Evolutionary conservation across 108 stramenopile genomes (phyloP).

Genomic region (Skeletonema costatum): DNA sequence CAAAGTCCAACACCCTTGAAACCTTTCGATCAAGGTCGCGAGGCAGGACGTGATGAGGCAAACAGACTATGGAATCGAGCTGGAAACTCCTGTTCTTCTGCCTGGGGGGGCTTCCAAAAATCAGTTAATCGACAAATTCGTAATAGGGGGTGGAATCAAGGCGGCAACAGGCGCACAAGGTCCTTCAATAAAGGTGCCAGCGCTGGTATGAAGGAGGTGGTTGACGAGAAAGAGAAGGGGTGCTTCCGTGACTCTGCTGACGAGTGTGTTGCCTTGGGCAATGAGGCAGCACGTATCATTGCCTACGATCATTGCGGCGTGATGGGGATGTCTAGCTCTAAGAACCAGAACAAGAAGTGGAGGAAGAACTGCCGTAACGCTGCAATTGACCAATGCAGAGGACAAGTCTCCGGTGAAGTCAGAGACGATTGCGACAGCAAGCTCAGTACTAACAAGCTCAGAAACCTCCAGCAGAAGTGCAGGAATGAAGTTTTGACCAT

Average conservation of each 20-base stretch:
- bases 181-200: no score
- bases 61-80: not conserved
- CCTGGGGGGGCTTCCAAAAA: not conserved
- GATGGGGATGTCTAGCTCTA: no score
- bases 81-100: not conserved
- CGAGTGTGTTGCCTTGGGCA: conserved; percentile 13
- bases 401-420: not conserved
- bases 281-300: conserved; percentile 6
- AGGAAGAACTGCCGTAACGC: conserved; percentile 13
- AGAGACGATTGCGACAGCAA: not conserved
- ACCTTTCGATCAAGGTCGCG: not conserved
- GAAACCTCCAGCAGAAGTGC: not conserved
- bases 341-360: not conserved
- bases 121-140: no score
- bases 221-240: no score
- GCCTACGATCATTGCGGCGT: no score
- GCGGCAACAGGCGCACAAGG: no score
- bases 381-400: conserved; percentile 4
- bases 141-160: no score
- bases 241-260: no score
- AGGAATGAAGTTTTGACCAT: not conserved
- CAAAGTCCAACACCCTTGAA: not conserved
- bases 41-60: not conserved
- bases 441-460: not conserved
- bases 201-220: no score